Evolutionary conservation across 129 eudicot species (phyloP), one percentile per base, ranked within the genome.

Genomic region (Ambrosia artemisiifolia): DNA sequence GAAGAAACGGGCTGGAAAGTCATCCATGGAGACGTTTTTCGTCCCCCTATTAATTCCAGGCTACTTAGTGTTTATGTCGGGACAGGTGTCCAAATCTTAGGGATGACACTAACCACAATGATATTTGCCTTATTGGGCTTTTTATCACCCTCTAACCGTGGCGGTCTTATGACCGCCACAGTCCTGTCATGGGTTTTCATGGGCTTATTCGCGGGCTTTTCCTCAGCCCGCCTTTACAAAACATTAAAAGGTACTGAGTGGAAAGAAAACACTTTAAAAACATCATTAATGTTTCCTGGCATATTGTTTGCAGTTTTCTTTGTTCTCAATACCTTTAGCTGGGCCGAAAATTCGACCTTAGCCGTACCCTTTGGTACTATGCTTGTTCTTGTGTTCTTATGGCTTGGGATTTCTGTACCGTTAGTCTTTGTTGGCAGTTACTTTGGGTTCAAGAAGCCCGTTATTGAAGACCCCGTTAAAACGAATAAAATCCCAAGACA

Each of bases 1-100:
- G 73, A 90, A 78, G 95, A 87, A 87, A 87, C 91, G 11, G 95
- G 95, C 19, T 90, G 96, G 95, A 90, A 87, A 77, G 87, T 90
- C 55, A 85, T 90, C 24, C 96, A 90, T 28, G 96, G 96, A 44
- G 96, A 90, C 71, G 96, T 90, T 66, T 90, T 87, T 24, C 76
- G 91, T 79, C 67, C 83, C 42, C 96, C 96, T 2, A 3, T 74
- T 40, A 86, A 87, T 75, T 78, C 89, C 33, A 85, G 85, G 42
- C 64, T 90, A 43, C 84, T 90, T 11, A 87, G 87, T 74, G 91
- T 87, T 49, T 84, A 81, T 64, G 84, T 85, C 2, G 96, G 96
- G 36, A 81, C 95, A 0, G 96, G 96, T 32, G 91, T 87, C 79
- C 96, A 90, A 75, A 53, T 87, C 60, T 83, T 90, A 16, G 91